phyloP scores from a whole-genome alignment of 305 asterid genomes.

The Fraxinus velutina region DNA sequence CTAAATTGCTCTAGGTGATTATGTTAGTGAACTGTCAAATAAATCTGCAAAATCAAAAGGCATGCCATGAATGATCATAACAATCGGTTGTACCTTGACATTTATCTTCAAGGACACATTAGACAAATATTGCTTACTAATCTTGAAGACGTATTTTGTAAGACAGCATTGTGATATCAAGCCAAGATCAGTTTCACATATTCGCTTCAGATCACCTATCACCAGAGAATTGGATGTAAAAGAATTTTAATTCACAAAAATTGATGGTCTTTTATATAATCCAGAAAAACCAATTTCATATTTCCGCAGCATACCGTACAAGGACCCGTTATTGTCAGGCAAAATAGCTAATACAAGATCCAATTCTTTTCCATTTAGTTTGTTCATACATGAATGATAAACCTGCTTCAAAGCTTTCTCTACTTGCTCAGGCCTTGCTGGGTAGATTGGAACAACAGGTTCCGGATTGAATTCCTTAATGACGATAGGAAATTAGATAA shows the following conservation, averaged over 20 bases:
- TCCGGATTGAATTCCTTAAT: constrained; percentile 78
- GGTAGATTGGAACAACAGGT: constrained; percentile 81
- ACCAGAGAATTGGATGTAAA: neutral
- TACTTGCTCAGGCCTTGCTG: constrained; percentile 90
- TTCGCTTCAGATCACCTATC: constrained; percentile 87
- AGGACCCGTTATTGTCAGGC: constrained; percentile 90
- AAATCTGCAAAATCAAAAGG: neutral
- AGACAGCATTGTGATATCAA: constrained; percentile 94
- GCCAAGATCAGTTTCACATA: constrained; percentile 98
- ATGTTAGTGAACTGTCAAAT: neutral
- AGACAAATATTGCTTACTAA: constrained; percentile 95
- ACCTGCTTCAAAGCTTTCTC: constrained; percentile 95
- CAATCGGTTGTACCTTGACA: constrained; percentile 56
- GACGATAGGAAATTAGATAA: constrained; percentile 15
- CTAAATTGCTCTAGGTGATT: neutral
- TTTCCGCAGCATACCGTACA: constrained; percentile 56
- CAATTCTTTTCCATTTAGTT: constrained; percentile 84
- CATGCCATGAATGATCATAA: neutral
- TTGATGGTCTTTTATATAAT: neutral
- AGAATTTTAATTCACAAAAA: neutral
- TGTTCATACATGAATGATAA: constrained; percentile 66
- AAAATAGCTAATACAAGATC: constrained; percentile 87
- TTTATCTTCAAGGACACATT: constrained; percentile 97
- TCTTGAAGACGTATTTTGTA: constrained; percentile 89
- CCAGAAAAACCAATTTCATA: neutral